A percentile compares a stretch with the other conserved stretches of the same genome.
phyloP scores from a whole-genome alignment of 2,329 filamentous ascomycete genomes.

The Trichoderma sp. region DNA sequence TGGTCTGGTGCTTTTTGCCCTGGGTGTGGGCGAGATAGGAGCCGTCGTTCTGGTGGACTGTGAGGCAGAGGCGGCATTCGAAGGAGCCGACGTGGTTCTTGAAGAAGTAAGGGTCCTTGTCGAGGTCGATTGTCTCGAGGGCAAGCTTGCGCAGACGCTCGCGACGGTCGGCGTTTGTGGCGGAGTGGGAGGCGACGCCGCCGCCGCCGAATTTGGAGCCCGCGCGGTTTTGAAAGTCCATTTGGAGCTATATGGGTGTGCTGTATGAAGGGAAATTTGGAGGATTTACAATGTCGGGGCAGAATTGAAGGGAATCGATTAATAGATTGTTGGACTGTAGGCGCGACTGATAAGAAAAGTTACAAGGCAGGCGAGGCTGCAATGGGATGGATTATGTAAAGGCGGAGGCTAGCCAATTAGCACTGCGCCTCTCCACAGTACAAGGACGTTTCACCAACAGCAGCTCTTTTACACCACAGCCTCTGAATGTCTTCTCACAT shows the following conservation, averaged over 20 bases:
- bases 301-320: not conserved
- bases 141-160: constrained; percentile 97
- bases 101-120: constrained; percentile 99
- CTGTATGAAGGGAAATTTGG: not conserved
- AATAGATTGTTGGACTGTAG: not conserved
- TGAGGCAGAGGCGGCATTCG: constrained; percentile 94
- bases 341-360: constrained; percentile 15
- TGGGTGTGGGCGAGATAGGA: constrained; percentile 98
- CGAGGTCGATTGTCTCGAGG: constrained; percentile 97
- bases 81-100: constrained; percentile 98
- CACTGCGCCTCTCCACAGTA: not conserved
- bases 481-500: no score
- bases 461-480: not conserved
- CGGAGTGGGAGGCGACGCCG: constrained; percentile 89
- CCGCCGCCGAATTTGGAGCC: constrained; percentile 98
- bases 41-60: constrained; percentile 98
- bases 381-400: not conserved
- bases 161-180: constrained; percentile 94
- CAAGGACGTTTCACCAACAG: not conserved
- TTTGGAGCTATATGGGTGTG: constrained; percentile 34
- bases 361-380: constrained; percentile 7
- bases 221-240: constrained; percentile 86
- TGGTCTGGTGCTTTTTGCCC: constrained; percentile 98
- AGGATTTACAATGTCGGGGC: not conserved
- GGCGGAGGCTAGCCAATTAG: constrained; percentile 7